phyloP scores from a whole-genome alignment of 148 eudicot genomes.

The Pharnaceum exiguum region DNA sequence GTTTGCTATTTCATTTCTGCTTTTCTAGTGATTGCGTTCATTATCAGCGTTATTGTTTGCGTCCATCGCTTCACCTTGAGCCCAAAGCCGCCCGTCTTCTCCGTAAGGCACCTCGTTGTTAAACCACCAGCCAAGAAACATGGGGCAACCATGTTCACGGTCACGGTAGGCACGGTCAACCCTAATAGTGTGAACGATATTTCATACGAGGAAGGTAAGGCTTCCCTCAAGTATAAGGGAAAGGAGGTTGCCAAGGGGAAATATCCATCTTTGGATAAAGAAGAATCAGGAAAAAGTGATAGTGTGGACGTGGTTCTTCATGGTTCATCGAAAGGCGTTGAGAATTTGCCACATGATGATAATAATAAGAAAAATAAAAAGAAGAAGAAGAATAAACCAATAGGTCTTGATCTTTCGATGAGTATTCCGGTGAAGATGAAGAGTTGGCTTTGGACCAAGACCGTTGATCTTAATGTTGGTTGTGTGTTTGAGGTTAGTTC shows the following conservation, averaged over 20 bases:
- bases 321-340: conserved; percentile 13
- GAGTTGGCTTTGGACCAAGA: conserved; percentile 28
- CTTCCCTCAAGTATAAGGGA: conserved; percentile 21
- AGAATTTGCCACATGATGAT: conserved; percentile 8
- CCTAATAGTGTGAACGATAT: conserved; percentile 38
- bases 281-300: conserved; percentile 15
- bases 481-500: conserved; percentile 47
- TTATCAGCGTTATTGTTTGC: conserved; percentile 12
- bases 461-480: conserved; percentile 13
- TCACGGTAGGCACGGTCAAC: conserved; percentile 29
- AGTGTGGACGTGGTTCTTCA: conserved; percentile 17
- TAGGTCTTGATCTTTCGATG: conserved; percentile 20
- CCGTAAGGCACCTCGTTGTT: conserved; percentile 24
- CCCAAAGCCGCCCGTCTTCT: conserved; percentile 41
- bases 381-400: conserved; percentile 5
- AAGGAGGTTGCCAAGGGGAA: conserved; percentile 39
- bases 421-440: conserved; percentile 32
- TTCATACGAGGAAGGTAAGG: conserved; percentile 24
- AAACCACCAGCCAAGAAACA: conserved; percentile 9
- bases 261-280: conserved; percentile 20
- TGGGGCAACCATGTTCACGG: background rate
- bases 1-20: conserved; percentile 11
- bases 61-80: conserved; percentile 23
- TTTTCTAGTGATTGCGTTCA: conserved; percentile 13
- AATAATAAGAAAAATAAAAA: background rate